These are phyloP conservation scores for Colletotrichum spaethianum DNA, from an alignment of 2,329 filamentous ascomycete species.

Conservation along the genomic window DNA sequence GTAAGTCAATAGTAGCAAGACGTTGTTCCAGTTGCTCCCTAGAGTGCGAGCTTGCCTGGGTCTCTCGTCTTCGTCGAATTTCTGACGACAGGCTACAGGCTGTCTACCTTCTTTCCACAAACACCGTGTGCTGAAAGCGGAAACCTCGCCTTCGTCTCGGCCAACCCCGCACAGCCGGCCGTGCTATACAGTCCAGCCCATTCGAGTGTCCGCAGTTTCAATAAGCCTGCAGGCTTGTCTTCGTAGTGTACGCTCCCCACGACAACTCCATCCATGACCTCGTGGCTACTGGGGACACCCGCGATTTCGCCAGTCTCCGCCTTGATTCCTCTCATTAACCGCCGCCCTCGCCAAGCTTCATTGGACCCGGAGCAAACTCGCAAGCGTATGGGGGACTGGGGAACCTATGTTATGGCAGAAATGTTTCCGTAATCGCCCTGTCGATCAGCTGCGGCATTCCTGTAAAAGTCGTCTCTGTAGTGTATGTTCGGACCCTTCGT, in stretches of 20 bases:
- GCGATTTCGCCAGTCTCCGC: slow-evolving; percentile 19
- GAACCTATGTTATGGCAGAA: no score
- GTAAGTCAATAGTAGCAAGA: background rate
- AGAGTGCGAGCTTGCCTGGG: background rate
- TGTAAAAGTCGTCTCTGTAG: no score
- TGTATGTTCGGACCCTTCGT: no score
- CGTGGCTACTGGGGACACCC: slow-evolving; percentile 25
- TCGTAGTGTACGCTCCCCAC: slow-evolving; percentile 8
- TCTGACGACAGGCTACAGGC: background rate
- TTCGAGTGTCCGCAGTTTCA: slow-evolving; percentile 17
- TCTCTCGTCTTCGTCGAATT: background rate
- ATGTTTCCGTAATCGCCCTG: no score
- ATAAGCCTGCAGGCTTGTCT: slow-evolving; percentile 11
- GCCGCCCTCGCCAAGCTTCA: background rate
- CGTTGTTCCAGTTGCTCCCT: background rate
- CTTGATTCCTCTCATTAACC: slow-evolving; percentile 12
- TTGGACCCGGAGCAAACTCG: background rate
- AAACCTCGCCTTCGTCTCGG: slow-evolving; percentile 14
- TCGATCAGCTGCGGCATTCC: no score
- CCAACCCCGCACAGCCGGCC: slow-evolving; percentile 12
- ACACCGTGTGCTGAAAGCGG: background rate
- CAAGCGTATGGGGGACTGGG: background rate
- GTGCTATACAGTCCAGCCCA: background rate
- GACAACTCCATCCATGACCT: slow-evolving; percentile 28
- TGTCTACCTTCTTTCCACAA: background rate